Evolutionary conservation across 164 flowering plant genomes (phyloP).

Genomic region (Protea cynaroides): DNA sequence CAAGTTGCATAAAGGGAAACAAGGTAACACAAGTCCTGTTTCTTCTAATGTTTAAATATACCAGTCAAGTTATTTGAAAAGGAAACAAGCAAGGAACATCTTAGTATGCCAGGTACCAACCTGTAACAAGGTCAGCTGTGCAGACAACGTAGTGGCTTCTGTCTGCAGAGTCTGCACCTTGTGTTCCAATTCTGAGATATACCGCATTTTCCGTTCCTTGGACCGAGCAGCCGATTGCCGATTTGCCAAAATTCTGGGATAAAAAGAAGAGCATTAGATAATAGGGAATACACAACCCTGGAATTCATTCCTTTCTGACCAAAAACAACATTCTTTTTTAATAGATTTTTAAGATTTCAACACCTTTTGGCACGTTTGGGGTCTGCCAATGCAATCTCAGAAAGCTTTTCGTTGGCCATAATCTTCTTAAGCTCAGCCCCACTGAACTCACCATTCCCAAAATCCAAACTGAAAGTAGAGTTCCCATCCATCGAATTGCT

Average conservation of each 20-base stretch:
- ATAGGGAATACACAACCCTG: background rate
- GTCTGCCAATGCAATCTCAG: constrained; percentile 55
- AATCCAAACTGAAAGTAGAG: constrained; percentile 61
- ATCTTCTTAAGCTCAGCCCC: constrained; percentile 68
- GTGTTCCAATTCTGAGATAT: constrained; percentile 92
- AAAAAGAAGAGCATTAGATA: background rate
- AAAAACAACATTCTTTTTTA: background rate
- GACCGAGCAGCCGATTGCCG: constrained; percentile 99
- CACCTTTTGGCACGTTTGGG: constrained; percentile 77
- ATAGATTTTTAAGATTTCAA: background rate
- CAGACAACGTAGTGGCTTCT: constrained; percentile 96
- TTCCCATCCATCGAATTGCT: constrained; percentile 61
- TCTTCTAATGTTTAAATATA: too few species aligned
- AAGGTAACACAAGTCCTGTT: too few species aligned
- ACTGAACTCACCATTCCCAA: constrained; percentile 65
- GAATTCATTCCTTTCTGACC: background rate
- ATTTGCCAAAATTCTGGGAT: constrained; percentile 86
- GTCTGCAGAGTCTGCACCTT: constrained; percentile 95
- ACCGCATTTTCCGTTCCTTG: constrained; percentile 92
- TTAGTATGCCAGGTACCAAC: constrained; percentile 24
- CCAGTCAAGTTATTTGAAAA: too few species aligned
- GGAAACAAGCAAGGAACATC: background rate
- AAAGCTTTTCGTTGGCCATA: constrained; percentile 55
- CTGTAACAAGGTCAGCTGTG: constrained; percentile 87
- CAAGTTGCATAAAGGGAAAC: constrained; percentile 1